Evolutionary conservation across 2,329 filamentous ascomycete species (phyloP).

Genomic region (Nemania sp.): DNA sequence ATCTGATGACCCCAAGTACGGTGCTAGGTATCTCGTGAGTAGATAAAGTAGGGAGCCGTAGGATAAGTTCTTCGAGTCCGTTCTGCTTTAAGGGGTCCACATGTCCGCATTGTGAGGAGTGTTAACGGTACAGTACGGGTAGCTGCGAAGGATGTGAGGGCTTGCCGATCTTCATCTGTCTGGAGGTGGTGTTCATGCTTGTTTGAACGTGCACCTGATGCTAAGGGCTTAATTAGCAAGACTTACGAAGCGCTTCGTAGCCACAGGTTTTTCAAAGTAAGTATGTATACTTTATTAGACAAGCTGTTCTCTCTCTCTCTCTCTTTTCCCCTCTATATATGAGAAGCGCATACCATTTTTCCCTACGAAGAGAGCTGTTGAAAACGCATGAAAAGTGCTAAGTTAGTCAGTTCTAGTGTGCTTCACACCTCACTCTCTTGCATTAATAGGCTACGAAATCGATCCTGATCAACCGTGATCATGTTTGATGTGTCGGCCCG

Average conservation of each 20-base stretch:
- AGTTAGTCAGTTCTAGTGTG: constrained; percentile 16
- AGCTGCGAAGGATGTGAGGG: too few relatives aligned
- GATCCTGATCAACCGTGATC: constrained; percentile 9
- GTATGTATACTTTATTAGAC: neutral
- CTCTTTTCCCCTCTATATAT: too few relatives aligned
- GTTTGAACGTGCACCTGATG: neutral
- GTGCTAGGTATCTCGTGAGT: too few relatives aligned
- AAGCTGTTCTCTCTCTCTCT: neutral
- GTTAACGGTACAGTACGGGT: too few relatives aligned
- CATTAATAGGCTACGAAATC: neutral
- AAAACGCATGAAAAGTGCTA: constrained; percentile 3
- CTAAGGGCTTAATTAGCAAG: too few relatives aligned
- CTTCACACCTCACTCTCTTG: neutral
- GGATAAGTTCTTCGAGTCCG: too few relatives aligned
- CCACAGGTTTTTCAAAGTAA: too few relatives aligned
- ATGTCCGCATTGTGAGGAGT: too few relatives aligned
- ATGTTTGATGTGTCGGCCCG: constrained; percentile 1
- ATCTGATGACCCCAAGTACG: neutral
- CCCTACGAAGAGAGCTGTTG: neutral
- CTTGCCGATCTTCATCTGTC: too few relatives aligned
- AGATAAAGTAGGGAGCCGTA: too few relatives aligned
- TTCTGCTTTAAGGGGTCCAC: too few relatives aligned
- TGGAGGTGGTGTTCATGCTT: neutral
- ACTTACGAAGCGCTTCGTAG: too few relatives aligned
- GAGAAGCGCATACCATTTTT: neutral